Conservation (phyloP, 352 stramenopile genomes). For the Globisporangium emineosum region DNA sequence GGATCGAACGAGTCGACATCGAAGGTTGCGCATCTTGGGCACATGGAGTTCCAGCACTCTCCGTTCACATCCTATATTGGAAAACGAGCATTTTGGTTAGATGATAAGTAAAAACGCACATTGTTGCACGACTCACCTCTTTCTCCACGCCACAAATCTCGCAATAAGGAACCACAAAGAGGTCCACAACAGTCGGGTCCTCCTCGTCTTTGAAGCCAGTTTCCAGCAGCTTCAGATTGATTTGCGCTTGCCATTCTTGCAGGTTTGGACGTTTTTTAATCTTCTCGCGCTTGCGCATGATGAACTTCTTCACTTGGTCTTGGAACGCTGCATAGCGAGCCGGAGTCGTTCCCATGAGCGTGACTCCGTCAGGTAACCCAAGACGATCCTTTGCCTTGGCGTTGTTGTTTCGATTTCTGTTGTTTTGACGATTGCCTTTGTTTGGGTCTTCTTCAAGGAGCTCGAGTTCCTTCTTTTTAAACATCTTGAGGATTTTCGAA, state of each 20-base stretch:
- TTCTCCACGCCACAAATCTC: constrained; percentile 84
- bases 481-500: constrained; percentile 75
- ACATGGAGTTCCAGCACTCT: constrained; percentile 75
- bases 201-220: constrained; percentile 53
- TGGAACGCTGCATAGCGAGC: constrained; percentile 81
- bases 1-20: constrained; percentile 54
- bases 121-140: constrained; percentile 66
- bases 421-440: constrained; percentile 52
- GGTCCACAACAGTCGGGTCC: constrained; percentile 53
- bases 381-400: constrained; percentile 73
- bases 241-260: constrained; percentile 65
- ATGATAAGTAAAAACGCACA: not conserved
- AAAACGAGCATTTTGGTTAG: constrained; percentile 1
- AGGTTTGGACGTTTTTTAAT: constrained; percentile 86
- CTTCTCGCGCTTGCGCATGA: constrained; percentile 77
- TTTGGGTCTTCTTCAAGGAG: constrained; percentile 56
- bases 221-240: constrained; percentile 63
- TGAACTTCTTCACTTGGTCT: constrained; percentile 82
- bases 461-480: constrained; percentile 87
- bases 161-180: constrained; percentile 70
- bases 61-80: constrained; percentile 47
- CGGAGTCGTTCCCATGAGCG: constrained; percentile 80
- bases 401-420: constrained; percentile 68
- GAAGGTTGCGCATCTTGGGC: constrained; percentile 66
- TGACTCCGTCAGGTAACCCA: constrained; percentile 62